phyloP scores from a whole-genome alignment of 2,329 filamentous ascomycete genomes.

The Geosmithia flava region DNA sequence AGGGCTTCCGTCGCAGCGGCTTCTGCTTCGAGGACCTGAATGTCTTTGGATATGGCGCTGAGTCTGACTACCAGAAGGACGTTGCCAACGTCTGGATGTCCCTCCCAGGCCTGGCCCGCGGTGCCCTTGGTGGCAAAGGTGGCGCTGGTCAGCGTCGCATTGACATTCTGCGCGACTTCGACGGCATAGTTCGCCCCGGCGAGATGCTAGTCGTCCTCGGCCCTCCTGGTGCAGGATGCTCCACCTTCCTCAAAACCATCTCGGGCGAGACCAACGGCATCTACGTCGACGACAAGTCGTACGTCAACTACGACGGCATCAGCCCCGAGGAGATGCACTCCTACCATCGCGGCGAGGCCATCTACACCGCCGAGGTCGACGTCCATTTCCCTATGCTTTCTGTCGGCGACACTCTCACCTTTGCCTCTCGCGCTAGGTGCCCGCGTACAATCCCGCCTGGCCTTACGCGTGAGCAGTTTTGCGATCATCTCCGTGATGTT shows the following conservation, averaged over 20 bases:
- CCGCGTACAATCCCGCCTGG: conserved; percentile 34
- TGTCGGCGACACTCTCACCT: conserved; percentile 48
- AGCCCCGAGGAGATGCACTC: conserved; percentile 44
- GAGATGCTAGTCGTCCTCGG: conserved; percentile 47
- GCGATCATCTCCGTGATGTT: conserved; percentile 36
- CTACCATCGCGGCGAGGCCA: conserved; percentile 44
- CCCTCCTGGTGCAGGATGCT: conserved; percentile 44
- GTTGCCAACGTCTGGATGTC: conserved; percentile 16
- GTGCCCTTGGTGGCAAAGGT: conserved; percentile 6
- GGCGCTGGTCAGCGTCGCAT: conserved; percentile 15
- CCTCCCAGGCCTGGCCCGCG: conserved; percentile 6
- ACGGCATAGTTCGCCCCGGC: conserved; percentile 38
- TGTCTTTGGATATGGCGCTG: conserved; percentile 30
- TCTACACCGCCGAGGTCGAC: conserved; percentile 55
- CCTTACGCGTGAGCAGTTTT: conserved; percentile 25
- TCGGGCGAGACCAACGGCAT: conserved; percentile 53
- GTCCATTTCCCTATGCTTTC: conserved; percentile 47
- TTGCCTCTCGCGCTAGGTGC: conserved; percentile 43
- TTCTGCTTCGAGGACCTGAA: conserved; percentile 43
- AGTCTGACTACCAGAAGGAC: conserved; percentile 31
- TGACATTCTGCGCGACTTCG: conserved; percentile 37
- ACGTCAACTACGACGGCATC: conserved; percentile 53
- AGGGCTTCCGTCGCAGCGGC: conserved; percentile 46
- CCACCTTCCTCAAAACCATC: conserved; percentile 48
- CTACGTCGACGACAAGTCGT: conserved; percentile 41